phyloP scores from a whole-genome alignment of 2,329 filamentous ascomycete genomes.

The Trichoderma koningii region DNA sequence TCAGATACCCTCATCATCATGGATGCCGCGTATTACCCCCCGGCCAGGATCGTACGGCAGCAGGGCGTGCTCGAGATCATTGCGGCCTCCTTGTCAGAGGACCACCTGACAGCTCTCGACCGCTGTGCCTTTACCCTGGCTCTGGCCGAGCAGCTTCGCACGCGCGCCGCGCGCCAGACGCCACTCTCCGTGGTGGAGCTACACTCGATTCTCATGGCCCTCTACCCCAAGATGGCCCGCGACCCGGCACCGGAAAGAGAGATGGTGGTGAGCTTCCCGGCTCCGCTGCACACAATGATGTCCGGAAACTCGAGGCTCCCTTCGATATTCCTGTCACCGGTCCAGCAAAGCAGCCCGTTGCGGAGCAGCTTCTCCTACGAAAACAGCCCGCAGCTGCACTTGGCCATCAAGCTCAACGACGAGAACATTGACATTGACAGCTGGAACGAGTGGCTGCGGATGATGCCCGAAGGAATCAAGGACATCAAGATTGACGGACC shows the following conservation, averaged over 20 bases:
- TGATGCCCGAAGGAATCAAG: constrained; percentile 59
- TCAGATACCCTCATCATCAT: constrained; percentile 60
- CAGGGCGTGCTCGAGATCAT: constrained; percentile 59
- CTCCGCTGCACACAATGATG: constrained; percentile 58
- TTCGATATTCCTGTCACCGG: constrained; percentile 57
- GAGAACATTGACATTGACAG: constrained; percentile 54
- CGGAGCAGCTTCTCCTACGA: constrained; percentile 45
- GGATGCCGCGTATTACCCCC: constrained; percentile 61
- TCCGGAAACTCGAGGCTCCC: constrained; percentile 56
- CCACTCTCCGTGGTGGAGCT: constrained; percentile 56
- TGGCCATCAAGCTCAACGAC: constrained; percentile 55
- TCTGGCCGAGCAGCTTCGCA: constrained; percentile 53
- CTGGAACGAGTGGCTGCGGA: constrained; percentile 60
- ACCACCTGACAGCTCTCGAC: constrained; percentile 51
- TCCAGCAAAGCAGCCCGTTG: constrained; percentile 46
- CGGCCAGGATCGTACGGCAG: constrained; percentile 53
- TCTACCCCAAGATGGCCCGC: constrained; percentile 55
- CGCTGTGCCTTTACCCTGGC: constrained; percentile 56
- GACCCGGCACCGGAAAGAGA: constrained; percentile 53
- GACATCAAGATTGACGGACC: constrained; percentile 59
- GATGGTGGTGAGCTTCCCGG: constrained; percentile 51
- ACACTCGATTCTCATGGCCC: constrained; percentile 55
- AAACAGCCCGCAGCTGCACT: constrained; percentile 51
- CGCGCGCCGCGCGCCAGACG: constrained; percentile 48
- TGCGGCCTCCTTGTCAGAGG: constrained; percentile 57